Evolutionary conservation across 2,329 filamentous ascomycete species (phyloP), one percentile per base, ranked within the genome.

Genomic region (Pseudopyricularia javanii): DNA sequence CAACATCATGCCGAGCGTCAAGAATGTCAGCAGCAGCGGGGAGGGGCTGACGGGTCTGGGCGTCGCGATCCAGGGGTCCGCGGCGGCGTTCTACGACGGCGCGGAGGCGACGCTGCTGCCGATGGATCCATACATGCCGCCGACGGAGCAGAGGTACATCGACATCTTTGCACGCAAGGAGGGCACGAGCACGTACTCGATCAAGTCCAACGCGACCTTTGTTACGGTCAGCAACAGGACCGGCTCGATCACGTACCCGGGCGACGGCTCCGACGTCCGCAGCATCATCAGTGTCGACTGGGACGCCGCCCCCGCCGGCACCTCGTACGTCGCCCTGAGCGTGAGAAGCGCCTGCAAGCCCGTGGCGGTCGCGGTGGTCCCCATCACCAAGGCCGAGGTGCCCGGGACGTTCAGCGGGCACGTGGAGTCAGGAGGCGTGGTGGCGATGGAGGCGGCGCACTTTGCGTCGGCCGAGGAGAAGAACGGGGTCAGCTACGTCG

Each of bases 1-100:
- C 40, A 74, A 79, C 56, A 68, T 68, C 2, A 68, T 76, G 2
- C 74, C 75, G 1, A 66, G 66, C 12, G 64, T 76, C 22, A 68
- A 68, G 22, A 76, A 71, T 57, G 66, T 74, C 4, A 67, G 68
- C 34, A 66, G 65, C 37, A 66, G 75, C 11, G 67, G 68, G 0
- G 9, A 45, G 73, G 74, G 20, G 53, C 53, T 22, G 56, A 55
- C 5, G 28, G 4, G 66, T 17, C 37, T 79, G 61, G 74, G 74
- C 7, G 68, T 79, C 6, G 63, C 70, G 1, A 68, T 74, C 17
- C 73, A 79, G 57, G 72, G 71, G 50, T 59, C 30, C 58, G 49
- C 45, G 5, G 37, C 33, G 1, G 33, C 49, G 32, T 35, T 50
- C 7, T 26, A 37, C 33, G 49, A 50, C 14, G 49, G 49, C 4